These are phyloP conservation scores for Croton laevigatus DNA, from an alignment of 441 rosid species.

Conservation along the genomic window DNA sequence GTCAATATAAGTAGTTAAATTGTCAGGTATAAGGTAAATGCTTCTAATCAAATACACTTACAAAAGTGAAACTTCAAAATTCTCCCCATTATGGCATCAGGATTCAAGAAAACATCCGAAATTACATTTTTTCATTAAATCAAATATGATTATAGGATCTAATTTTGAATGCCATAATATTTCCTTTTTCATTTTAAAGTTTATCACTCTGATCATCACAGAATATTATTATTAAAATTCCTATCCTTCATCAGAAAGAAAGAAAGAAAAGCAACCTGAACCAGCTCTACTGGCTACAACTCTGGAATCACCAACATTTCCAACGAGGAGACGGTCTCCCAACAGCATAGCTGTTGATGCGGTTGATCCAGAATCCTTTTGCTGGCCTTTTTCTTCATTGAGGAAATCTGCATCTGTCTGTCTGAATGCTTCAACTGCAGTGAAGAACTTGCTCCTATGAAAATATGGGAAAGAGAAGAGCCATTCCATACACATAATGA, in stretches of 20 bases:
- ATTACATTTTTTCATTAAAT: background rate
- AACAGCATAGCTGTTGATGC: constrained; percentile 78
- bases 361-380: constrained; percentile 77
- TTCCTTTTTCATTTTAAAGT: background rate
- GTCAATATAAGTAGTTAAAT: background rate
- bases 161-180: background rate
- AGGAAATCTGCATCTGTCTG: constrained; percentile 71
- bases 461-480: constrained; percentile 2
- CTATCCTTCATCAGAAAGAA: background rate
- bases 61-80: background rate
- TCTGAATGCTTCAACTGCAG: constrained; percentile 65
- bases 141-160: background rate
- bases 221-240: background rate
- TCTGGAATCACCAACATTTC: constrained; percentile 94
- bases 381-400: constrained; percentile 56
- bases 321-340: constrained; percentile 71
- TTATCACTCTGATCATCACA: background rate
- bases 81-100: background rate
- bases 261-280: constrained; percentile 45
- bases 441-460: constrained; percentile 2
- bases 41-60: background rate
- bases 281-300: constrained; percentile 71
- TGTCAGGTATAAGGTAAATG: background rate
- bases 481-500: constrained; percentile 1
- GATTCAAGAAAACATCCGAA: background rate